A percentile compares a stretch with the other conserved stretches of the same genome.
These are phyloP conservation scores for Echria macrotheca DNA, from an alignment of 495 filamentous ascomycete species.

Conservation along the genomic window DNA sequence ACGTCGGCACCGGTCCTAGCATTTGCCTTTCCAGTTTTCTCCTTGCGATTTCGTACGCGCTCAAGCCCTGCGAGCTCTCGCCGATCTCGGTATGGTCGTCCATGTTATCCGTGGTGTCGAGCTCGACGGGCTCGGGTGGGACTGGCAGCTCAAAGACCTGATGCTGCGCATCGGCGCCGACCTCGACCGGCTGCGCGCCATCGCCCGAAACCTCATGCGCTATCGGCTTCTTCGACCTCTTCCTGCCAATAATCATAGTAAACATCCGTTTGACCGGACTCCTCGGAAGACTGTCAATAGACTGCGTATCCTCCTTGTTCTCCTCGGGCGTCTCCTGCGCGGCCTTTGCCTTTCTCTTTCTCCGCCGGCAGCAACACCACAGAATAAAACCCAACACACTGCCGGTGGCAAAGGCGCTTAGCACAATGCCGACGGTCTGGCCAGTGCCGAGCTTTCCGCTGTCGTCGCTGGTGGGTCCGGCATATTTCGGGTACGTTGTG, in stretches of 20 bases:
- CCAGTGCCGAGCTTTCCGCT: conserved; percentile 39
- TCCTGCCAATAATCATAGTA: conserved; percentile 28
- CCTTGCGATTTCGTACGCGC: conserved; percentile 40
- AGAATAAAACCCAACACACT: conserved; percentile 34
- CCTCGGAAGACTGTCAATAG: conserved; percentile 15
- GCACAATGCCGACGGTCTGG: conserved; percentile 34
- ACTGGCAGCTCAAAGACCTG: conserved; percentile 47
- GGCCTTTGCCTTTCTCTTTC: conserved; percentile 21
- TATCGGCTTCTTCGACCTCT: conserved; percentile 19
- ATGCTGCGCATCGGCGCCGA: conserved; percentile 41
- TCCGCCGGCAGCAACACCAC: conserved; percentile 30
- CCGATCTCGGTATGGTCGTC: conserved; percentile 33
- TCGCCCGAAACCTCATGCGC: conserved; percentile 16
- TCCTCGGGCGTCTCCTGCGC: conserved; percentile 19
- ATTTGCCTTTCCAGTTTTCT: conserved; percentile 42
- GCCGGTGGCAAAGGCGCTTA: conserved; percentile 40
- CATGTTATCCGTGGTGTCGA: conserved; percentile 37
- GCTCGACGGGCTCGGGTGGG: conserved; percentile 41
- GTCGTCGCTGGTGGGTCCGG: conserved; percentile 2
- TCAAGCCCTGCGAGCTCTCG: conserved; percentile 25
- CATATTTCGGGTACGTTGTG: conserved; percentile 34
- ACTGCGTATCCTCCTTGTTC: conserved; percentile 20
- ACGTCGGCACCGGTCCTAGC: conserved; percentile 34
- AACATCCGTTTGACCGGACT: conserved; percentile 32
- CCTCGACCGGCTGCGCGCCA: conserved; percentile 33